Evolutionary conservation across 1,139 yeast genomes (phyloP), one percentile per base, ranked within the genome.

Genomic region (Yamadazyma siamensis): DNA sequence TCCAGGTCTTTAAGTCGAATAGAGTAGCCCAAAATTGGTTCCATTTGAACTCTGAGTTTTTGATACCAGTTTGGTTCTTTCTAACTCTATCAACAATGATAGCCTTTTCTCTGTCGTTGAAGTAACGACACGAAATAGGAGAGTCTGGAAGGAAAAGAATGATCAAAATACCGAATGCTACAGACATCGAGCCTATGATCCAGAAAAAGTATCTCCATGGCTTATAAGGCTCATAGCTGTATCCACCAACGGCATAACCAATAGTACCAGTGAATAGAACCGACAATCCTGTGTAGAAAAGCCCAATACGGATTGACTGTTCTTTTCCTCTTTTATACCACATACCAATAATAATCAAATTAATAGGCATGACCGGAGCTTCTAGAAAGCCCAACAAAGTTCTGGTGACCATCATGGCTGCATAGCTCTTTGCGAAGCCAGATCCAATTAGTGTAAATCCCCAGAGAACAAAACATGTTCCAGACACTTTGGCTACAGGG

Each of bases 301-400:
- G 20, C 7, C 38, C 38, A 20, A 35, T 22, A 19, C 38, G 27
- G n/a, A 36, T 18, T 3, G 40, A 34, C 15, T 36, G 40, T 25
- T 36, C 40, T 4, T 35, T 29, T 3, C 48, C 42, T 21, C 32
- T 29, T n/a, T 25, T 28, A 27, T 47, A 48, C 41, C 41, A 31
- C 47, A 36, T 14, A 45, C 53, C 38, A 5, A 59, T 50, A 23
- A 79, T 58, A 16, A 79, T 63, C 21, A 77, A 71, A 43, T 75
- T 69, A 0, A 78, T 77, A 2, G 82, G 84, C n/a, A 77, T 50
- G 9, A 55, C 43, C 27, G 75, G 64, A 22, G 75, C 64, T 47
- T 79, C 86, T 25, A 73, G 58, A 28, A 69, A 49, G 3, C 86
- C 86, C 18, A 77, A 41, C 12, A 56, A 22, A 4, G 54, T 47